Evolutionary conservation across 768 basidiomycete species (phyloP).

Genomic region (Hemileccinum impolitum): DNA sequence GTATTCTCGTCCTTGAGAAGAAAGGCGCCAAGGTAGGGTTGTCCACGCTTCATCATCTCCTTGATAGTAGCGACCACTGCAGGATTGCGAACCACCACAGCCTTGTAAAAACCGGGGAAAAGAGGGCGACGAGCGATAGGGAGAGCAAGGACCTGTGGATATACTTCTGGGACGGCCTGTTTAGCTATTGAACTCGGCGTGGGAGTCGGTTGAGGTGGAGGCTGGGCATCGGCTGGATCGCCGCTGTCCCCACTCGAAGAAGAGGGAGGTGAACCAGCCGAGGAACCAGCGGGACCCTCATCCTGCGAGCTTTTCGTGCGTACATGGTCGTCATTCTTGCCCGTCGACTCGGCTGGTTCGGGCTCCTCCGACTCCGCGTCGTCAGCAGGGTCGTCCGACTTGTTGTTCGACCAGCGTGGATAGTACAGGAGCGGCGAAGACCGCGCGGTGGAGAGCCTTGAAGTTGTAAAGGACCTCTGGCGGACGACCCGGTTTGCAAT

Average conservation of each 20-base stretch:
- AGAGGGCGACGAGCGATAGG: constrained; percentile 94
- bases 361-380: constrained; percentile 23
- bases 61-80: constrained; percentile 90
- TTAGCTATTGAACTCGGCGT: constrained; percentile 65
- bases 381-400: constrained; percentile 25
- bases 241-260: constrained; percentile 39
- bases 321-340: constrained; percentile 14
- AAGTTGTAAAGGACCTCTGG: constrained; percentile 29
- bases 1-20: constrained; percentile 90
- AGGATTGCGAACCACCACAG: constrained; percentile 89
- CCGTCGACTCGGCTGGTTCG: constrained; percentile 22
- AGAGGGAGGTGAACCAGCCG: constrained; percentile 31
- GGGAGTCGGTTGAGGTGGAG: constrained; percentile 35
- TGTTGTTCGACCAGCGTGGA: constrained; percentile 41
- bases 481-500: constrained; percentile 6
- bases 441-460: constrained; percentile 19
- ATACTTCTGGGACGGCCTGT: constrained; percentile 83
- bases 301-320: constrained; percentile 28
- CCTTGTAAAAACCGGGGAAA: constrained; percentile 98
- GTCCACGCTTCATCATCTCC: constrained; percentile 95
- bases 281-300: constrained; percentile 32
- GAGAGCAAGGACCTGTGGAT: constrained; percentile 91
- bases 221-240: constrained; percentile 38
- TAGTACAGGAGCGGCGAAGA: constrained; percentile 30
- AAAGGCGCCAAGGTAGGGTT: constrained; percentile 96